These are phyloP conservation scores for Pseudognaphalium luteoalbum DNA, from an alignment of 129 eudicot species.

Conservation along the genomic window DNA sequence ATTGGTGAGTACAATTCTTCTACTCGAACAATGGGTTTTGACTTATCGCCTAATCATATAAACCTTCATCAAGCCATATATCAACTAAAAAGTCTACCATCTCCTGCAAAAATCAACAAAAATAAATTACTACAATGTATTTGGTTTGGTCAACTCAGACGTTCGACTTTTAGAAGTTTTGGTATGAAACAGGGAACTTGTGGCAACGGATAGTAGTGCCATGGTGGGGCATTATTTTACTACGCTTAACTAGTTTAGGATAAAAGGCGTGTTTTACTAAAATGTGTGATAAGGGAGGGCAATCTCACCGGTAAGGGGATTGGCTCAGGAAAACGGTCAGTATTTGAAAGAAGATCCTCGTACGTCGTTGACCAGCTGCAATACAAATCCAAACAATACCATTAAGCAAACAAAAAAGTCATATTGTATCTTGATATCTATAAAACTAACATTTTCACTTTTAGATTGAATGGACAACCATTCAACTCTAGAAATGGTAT, in stretches of 20 bases:
- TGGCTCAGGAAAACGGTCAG: constrained; percentile 52
- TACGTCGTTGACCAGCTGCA: constrained; percentile 82
- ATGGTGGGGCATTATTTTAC: background rate
- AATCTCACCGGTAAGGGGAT: constrained; percentile 59
- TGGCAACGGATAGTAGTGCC: no score
- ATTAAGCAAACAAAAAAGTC: constrained; percentile 2
- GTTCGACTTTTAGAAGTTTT: background rate
- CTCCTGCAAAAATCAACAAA: constrained; percentile 48
- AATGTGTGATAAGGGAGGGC: background rate
- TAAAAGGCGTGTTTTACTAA: background rate
- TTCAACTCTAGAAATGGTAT: background rate
- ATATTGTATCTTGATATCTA: background rate
- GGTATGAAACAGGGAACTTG: background rate
- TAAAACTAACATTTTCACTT: background rate
- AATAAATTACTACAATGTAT: constrained; percentile 3
- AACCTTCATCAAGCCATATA: constrained; percentile 80
- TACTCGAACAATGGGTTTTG: constrained; percentile 21
- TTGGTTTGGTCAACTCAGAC: background rate
- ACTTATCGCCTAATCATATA: constrained; percentile 47
- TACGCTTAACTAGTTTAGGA: background rate
- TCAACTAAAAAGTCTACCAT: constrained; percentile 86
- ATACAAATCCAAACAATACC: background rate
- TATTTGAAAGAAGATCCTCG: constrained; percentile 61
- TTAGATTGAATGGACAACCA: constrained; percentile 20
- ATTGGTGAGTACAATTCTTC: constrained; percentile 17